Evolutionary conservation across 306 rosid species (phyloP), one percentile per base, ranked within the genome.

Genomic region (Echinosophora koreensis): DNA sequence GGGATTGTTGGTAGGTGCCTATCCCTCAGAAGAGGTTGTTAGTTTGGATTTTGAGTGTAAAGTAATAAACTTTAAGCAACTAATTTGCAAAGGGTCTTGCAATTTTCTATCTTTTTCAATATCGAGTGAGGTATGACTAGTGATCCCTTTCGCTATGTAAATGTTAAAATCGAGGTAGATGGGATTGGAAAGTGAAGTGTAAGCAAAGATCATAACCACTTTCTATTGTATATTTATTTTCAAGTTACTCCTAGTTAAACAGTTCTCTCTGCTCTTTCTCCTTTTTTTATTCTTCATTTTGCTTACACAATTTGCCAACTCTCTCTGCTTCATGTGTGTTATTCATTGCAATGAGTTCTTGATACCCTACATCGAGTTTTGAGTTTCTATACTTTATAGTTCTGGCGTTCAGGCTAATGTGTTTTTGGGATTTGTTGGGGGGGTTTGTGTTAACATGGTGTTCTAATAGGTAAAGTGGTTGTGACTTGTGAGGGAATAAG

Each of bases 141-240:
- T 74, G 46, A 49, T 51, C 17, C 61, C 67, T 76, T 84, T 82
- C 39, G 27, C 59, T 67, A 35, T 50, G 37, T 56, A 44, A 47
- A 77, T 67, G 69, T 58, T 72, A 62, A 52, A 85, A 61, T 58
- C 44, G 66, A 59, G 84, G 77, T 79, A 66, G 91, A 82, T 81
- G 71, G 73, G 63, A 78, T 34, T 60, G 57, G 79, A 62, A 80
- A 82, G 95, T 92, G 86, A 81, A 85, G 82, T 92, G 85, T 85
- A 88, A 86, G 95, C 89, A 76, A 87, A 80, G 89, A 61, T 77
- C 59, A 54, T 38, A 72, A 82, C 85, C 73, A 77, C 86, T 72
- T 54, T 56, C 61, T 58, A 16, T 3, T 44, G 50, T 44, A 44
- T 44, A 44, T 66, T 73, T 66, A 59, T 77, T 82, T 81, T 64